These are phyloP conservation scores for Dipodascus albidus DNA, from an alignment of 805 yeast genomes.

Conservation along the genomic window DNA sequence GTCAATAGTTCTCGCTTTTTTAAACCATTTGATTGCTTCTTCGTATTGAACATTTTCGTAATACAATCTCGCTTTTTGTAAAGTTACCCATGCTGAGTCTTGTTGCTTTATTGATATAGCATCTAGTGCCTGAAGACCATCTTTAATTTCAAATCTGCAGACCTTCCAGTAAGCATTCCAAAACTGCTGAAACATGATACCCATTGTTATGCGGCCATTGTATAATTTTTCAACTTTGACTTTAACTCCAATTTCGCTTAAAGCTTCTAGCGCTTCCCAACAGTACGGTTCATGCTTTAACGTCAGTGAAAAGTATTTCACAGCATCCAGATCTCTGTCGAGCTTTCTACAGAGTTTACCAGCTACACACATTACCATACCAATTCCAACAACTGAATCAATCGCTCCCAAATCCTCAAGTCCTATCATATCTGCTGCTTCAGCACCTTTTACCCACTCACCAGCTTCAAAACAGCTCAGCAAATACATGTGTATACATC, in stretches of 20 bases:
- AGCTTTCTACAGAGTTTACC: slow-evolving; percentile 54
- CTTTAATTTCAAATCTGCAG: slow-evolving; percentile 52
- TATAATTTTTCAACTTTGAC: slow-evolving; percentile 39
- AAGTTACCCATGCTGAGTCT: slow-evolving; percentile 75
- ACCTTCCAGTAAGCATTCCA: background rate
- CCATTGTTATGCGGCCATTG: background rate
- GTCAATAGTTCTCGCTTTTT: slow-evolving; percentile 54
- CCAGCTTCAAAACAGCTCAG: slow-evolving; percentile 48
- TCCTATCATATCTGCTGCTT: slow-evolving; percentile 28
- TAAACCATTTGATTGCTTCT: slow-evolving; percentile 56
- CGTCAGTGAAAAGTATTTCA: slow-evolving; percentile 56
- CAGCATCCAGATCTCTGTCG: slow-evolving; percentile 55
- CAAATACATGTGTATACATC: slow-evolving; percentile 69
- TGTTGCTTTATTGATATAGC: slow-evolving; percentile 51
- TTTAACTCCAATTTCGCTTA: slow-evolving; percentile 61
- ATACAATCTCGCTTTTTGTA: slow-evolving; percentile 68
- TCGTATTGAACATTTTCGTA: slow-evolving; percentile 82
- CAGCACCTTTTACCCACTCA: slow-evolving; percentile 50
- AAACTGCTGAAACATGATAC: background rate
- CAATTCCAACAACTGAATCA: background rate
- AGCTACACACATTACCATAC: background rate
- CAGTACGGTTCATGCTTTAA: slow-evolving; percentile 65
- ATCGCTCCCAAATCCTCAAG: slow-evolving; percentile 7
- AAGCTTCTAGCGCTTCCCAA: slow-evolving; percentile 75
- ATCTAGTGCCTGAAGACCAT: slow-evolving; percentile 61